Percentiles rank a stretch among this genome's conserved stretches.
Evolutionary conservation across 345 rosid genomes (phyloP).

Genomic region (Eucalyptus decipiens): DNA sequence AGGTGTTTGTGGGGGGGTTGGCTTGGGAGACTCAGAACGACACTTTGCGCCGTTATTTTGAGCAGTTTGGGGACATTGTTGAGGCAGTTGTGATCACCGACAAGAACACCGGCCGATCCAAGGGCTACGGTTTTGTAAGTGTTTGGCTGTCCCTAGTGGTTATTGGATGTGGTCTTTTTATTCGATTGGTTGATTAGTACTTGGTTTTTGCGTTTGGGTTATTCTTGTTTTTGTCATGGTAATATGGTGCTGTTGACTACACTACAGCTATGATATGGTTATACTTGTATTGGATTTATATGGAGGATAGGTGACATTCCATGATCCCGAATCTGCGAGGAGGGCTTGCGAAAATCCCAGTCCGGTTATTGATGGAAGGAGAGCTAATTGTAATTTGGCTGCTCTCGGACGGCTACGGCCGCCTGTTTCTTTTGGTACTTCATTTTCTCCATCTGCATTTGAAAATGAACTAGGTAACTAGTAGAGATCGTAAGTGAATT

Average conservation of each 20-base stretch:
- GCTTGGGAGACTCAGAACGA: conserved; percentile 31
- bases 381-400: conserved; percentile 28
- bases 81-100: conserved; percentile 33
- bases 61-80: conserved; percentile 27
- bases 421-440: conserved; percentile 5
- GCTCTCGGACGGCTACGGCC: conserved; percentile 18
- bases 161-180: not conserved
- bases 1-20: conserved; percentile 28
- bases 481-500: not conserved
- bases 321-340: conserved; percentile 15
- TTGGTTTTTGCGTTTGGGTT: not conserved
- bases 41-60: conserved; percentile 16
- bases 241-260: not conserved
- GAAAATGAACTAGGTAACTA: conserved; percentile 5
- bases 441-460: not conserved
- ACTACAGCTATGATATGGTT: conserved; percentile 2
- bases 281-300: not conserved
- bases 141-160: not conserved
- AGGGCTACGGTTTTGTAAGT: conserved; percentile 33
- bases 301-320: conserved; percentile 6
- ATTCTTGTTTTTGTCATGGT: not conserved
- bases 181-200: not conserved
- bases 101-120: conserved; percentile 27
- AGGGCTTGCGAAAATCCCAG: conserved; percentile 28
- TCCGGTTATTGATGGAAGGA: conserved; percentile 28